Percentiles rank a stretch among this genome's conserved stretches.
These are phyloP conservation scores for Lojkania enalia DNA, from an alignment of 2,329 filamentous ascomycete genomes.

Conservation along the genomic window DNA sequence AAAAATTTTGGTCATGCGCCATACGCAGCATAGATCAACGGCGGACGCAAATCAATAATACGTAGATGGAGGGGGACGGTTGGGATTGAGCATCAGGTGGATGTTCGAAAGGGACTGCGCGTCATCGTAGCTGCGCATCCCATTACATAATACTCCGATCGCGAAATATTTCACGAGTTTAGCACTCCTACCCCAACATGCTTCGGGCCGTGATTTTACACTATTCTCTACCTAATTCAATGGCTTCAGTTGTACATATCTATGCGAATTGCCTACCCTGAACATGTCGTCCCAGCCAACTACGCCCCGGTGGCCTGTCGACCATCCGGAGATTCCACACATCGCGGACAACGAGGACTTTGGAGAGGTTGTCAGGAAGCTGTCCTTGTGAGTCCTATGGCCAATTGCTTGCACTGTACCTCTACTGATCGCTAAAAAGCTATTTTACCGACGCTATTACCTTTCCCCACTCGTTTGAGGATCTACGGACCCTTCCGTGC, in stretches of 20 bases:
- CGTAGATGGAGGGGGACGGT: too few species aligned
- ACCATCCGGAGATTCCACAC: slow-evolving; percentile 54
- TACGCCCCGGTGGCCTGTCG: slow-evolving; percentile 32
- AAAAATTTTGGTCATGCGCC: slow-evolving; percentile 28
- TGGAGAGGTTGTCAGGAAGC: slow-evolving; percentile 66
- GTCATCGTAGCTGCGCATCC: too few species aligned
- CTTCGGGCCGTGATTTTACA: too few species aligned
- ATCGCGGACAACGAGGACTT: slow-evolving; percentile 64
- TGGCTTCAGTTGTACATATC: slow-evolving; percentile 1
- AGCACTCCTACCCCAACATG: too few species aligned
- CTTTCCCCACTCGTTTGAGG: slow-evolving; percentile 72
- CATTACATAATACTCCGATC: too few species aligned
- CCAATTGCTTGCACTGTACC: neutral
- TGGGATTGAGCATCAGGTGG: too few species aligned
- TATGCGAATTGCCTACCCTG: neutral
- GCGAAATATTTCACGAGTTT: too few species aligned
- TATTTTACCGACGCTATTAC: slow-evolving; percentile 60
- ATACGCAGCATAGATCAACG: too few species aligned
- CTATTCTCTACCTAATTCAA: too few species aligned
- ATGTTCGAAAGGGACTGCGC: too few species aligned
- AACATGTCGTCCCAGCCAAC: slow-evolving; percentile 33
- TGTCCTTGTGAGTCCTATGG: slow-evolving; percentile 58
- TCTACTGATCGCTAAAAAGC: slow-evolving; percentile 28
- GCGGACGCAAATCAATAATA: too few species aligned
- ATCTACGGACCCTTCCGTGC: slow-evolving; percentile 68